phyloP scores from a whole-genome alignment of 768 basidiomycete genomes.

The Lentinus tigrinus region DNA sequence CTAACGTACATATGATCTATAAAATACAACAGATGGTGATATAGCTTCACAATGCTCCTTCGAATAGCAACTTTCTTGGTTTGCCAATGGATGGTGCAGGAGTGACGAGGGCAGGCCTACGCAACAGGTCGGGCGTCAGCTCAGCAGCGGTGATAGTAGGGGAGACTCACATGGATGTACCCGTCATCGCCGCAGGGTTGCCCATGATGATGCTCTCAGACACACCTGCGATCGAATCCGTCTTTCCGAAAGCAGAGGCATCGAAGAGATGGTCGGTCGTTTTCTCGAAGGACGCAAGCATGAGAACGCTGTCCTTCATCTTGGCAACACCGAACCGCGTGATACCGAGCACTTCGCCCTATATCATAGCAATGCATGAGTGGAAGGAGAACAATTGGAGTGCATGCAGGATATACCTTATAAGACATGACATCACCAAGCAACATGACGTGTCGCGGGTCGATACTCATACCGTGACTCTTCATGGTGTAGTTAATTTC shows the following conservation, averaged over 20 bases:
- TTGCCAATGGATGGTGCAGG: conserved; percentile 36
- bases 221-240: conserved; percentile 91
- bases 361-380: not conserved
- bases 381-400: not conserved
- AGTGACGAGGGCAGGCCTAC: conserved; percentile 40
- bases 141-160: not conserved
- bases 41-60: conserved; percentile 33
- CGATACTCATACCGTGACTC: conserved; percentile 97
- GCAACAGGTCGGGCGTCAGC: not conserved
- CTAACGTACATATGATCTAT: not conserved
- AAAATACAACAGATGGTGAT: conserved; percentile 12
- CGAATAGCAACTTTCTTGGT: conserved; percentile 39
- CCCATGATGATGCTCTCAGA: conserved; percentile 99
- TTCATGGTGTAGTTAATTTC: conserved; percentile 98
- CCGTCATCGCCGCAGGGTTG: conserved; percentile 90
- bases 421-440: conserved; percentile 98
- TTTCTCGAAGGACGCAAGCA: conserved; percentile 99
- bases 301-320: conserved; percentile 99
- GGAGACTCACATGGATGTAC: conserved; percentile 80
- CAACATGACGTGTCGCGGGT: conserved; percentile 97
- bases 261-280: conserved; percentile 99
- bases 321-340: conserved; percentile 99
- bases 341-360: conserved; percentile 98
- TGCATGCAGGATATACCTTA: conserved; percentile 56
- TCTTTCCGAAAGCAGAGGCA: conserved; percentile 94